phyloP scores from a whole-genome alignment of 805 yeast species.

The Candida loeiensis region DNA sequence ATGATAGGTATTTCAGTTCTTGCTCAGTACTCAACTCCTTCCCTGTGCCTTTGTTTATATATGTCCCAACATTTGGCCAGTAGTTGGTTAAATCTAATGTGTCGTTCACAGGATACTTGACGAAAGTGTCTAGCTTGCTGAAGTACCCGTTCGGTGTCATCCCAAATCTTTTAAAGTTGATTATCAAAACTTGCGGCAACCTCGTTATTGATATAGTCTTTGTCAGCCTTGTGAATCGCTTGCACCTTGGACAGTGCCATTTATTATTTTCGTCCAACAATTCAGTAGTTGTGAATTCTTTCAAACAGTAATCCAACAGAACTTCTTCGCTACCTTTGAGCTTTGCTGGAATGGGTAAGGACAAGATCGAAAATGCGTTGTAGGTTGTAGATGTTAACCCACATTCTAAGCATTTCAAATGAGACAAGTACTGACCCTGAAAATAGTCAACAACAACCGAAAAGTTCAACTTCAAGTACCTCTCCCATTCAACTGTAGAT shows the following conservation, averaged over 20 bases:
- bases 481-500: conserved; percentile 88
- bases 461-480: conserved; percentile 73
- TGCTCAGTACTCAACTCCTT: conserved; percentile 31
- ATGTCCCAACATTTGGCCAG: conserved; percentile 58
- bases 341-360: conserved; percentile 70
- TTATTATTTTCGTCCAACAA: conserved; percentile 70
- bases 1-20: conserved; percentile 44
- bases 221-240: conserved; percentile 56
- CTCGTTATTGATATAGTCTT: conserved; percentile 72
- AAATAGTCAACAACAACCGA: conserved; percentile 77
- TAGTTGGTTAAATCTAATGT: conserved; percentile 61
- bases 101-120: conserved; percentile 59
- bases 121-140: conserved; percentile 59
- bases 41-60: conserved; percentile 14
- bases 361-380: conserved; percentile 74
- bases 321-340: conserved; percentile 21
- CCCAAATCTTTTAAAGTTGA: conserved; percentile 82
- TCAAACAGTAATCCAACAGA: conserved; percentile 61
- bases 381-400: conserved; percentile 78
- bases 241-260: conserved; percentile 83
- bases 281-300: conserved; percentile 74
- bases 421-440: conserved; percentile 88
- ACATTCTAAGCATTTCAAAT: conserved; percentile 70
- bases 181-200: conserved; percentile 72
- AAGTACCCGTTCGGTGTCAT: conserved; percentile 42